Evolutionary conservation across 345 rosid species (phyloP).

Genomic region (Syzygium grande): DNA sequence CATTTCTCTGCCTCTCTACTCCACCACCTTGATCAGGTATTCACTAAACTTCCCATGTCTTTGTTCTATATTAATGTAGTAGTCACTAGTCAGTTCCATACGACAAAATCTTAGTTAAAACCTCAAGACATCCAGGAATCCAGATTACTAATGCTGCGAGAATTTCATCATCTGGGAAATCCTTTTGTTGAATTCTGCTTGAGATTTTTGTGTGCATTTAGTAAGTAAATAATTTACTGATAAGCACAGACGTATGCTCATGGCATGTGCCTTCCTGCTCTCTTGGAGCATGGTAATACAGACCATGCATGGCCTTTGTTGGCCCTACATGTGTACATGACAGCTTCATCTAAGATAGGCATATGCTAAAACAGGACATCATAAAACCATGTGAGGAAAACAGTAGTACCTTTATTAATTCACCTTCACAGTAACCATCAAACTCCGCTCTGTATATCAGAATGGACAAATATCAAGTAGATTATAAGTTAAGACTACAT

Average conservation of each 20-base stretch:
- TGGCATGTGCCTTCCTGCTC: not conserved
- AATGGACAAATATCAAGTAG: not conserved
- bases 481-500: conserved; percentile 7
- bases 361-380: not conserved
- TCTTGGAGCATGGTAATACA: not conserved
- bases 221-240: not conserved
- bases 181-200: not conserved
- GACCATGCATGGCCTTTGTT: not conserved
- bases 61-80: not conserved
- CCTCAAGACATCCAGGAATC: not conserved
- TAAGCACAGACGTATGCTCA: not conserved
- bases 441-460: conserved; percentile 73
- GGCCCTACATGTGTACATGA: not conserved
- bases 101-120: not conserved
- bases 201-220: not conserved
- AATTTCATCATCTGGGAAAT: not conserved
- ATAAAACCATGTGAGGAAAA: not conserved
- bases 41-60: not conserved
- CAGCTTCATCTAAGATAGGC: not conserved
- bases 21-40: not conserved
- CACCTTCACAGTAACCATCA: conserved; percentile 96
- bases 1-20: not conserved
- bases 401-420: conserved; percentile 68
- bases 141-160: not conserved
- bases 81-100: not conserved